Evolutionary conservation across 257 asterid genomes (phyloP).

Genomic region (Linderniella brevidens): DNA sequence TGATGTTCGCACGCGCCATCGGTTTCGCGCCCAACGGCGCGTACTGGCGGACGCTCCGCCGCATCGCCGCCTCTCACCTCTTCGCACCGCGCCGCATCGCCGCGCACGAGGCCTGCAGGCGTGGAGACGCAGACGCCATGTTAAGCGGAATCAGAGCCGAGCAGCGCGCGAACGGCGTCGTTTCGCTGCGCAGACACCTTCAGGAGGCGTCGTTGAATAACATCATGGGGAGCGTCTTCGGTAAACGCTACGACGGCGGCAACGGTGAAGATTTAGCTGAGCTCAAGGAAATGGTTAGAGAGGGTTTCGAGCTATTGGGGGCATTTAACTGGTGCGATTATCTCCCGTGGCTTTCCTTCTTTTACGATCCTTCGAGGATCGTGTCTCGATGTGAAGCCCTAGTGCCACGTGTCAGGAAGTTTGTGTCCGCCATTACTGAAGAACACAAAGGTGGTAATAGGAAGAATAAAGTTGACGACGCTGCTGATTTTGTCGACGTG

Average conservation of each 20-base stretch:
- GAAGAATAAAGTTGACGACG: background rate
- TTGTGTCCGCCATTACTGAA: conserved; percentile 26
- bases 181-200: conserved; percentile 19
- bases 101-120: conserved; percentile 21
- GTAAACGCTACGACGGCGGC: conserved; percentile 22
- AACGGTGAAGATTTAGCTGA: conserved; percentile 17
- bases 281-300: conserved; percentile 29
- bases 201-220: conserved; percentile 29
- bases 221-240: conserved; percentile 53
- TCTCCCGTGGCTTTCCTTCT: conserved; percentile 32
- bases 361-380: conserved; percentile 27
- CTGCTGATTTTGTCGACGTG: conserved; percentile 48
- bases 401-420: conserved; percentile 33
- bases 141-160: conserved; percentile 5
- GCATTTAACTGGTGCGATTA: conserved; percentile 53
- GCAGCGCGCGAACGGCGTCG: conserved; percentile 11
- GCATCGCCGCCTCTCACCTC: conserved; percentile 46
- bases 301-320: conserved; percentile 52
- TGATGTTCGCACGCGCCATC: conserved; percentile 56
- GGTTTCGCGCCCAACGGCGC: conserved; percentile 63
- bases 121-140: conserved; percentile 17
- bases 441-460: conserved; percentile 13
- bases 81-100: conserved; percentile 39
- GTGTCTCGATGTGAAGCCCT: conserved; percentile 23
- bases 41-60: conserved; percentile 61